Base-by-base conservation (phyloP, 306 rosid genomes). In the Vicia faba region DNA sequence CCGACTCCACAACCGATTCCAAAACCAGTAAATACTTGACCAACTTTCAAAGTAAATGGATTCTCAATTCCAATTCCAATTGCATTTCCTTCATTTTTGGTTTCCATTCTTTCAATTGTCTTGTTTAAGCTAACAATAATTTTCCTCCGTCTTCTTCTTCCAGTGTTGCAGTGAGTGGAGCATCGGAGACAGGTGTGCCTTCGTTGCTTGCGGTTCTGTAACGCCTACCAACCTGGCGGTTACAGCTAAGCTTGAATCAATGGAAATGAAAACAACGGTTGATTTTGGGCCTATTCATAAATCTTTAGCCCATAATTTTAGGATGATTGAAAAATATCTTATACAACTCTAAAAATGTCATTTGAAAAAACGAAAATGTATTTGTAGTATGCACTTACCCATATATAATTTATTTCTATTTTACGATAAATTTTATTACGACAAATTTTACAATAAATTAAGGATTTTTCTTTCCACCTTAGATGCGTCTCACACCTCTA, bases 1-100 rank as follows among this genome's bases (percentile, higher is more conserved):
- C 98, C 98, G 41, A 86, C 80, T 57, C 96, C 96, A 53, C 97
- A 93, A 11, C 96, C 95, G 57, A 93, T 54, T 76, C 98, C 98
- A 78, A 93, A 93, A 73, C 96, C 98, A 4, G 98, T 93, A 61
- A 89, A 93, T 40, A 93, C 93, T 84, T 89, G 96, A 81, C 96
- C 96, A 45, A 89, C 95, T 61, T 93, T 89, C 79, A 93, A 81
- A 80, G 93, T 54, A 88, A 93, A 87, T 15, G 96, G 98, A 89
- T 87, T 93, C 81, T 82, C 86, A 0, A 87, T 51, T 82, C 86
- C 81, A 78, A 86, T 57, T 82, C 86, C 81, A 79, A 89, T 74
- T 76, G 66, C 80, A 12, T 45, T 79, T 65, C 44, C 64, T 75
- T 82, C 80, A 26, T 11, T 69, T 60, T 55, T 69, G 36, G 77